These are phyloP conservation scores for Spizellomyces punctatus DNA, from an alignment of 192 early-diverging fungal species.

Conservation along the genomic window DNA sequence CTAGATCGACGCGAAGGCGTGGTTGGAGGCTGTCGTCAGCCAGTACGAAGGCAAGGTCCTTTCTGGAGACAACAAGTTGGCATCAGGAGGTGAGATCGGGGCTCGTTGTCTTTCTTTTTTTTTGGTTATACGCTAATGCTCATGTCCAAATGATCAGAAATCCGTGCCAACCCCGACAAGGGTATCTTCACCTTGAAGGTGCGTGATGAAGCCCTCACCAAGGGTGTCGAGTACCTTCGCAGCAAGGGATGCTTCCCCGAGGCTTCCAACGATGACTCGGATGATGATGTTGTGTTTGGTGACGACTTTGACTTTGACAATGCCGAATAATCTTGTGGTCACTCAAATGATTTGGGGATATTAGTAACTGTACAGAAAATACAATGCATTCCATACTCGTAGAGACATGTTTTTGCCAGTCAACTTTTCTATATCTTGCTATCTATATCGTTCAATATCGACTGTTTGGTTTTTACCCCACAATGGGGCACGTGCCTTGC, in stretches of 20 bases:
- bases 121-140: neutral
- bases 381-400: too few species aligned
- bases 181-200: constrained; percentile 29
- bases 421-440: too few species aligned
- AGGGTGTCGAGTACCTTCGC: constrained; percentile 27
- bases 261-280: constrained; percentile 23
- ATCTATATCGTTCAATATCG: too few species aligned
- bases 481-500: too few species aligned
- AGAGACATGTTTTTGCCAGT: too few species aligned
- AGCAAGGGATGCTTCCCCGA: constrained; percentile 22
- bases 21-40: constrained; percentile 18
- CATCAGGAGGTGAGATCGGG: neutral
- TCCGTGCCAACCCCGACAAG: constrained; percentile 26
- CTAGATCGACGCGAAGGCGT: constrained; percentile 28
- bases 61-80: constrained; percentile 14
- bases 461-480: too few species aligned
- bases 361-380: too few species aligned
- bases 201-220: constrained; percentile 25
- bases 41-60: constrained; percentile 23
- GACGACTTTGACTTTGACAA: constrained; percentile 27
- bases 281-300: constrained; percentile 31
- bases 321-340: neutral
- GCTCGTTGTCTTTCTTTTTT: neutral
- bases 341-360: neutral
- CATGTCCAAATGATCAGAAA: constrained; percentile 3